A percentile compares a stretch with the other conserved stretches of the same genome.
These are phyloP conservation scores for Saccharomycopsis capsularis DNA, from an alignment of 805 yeast species.

Conservation along the genomic window DNA sequence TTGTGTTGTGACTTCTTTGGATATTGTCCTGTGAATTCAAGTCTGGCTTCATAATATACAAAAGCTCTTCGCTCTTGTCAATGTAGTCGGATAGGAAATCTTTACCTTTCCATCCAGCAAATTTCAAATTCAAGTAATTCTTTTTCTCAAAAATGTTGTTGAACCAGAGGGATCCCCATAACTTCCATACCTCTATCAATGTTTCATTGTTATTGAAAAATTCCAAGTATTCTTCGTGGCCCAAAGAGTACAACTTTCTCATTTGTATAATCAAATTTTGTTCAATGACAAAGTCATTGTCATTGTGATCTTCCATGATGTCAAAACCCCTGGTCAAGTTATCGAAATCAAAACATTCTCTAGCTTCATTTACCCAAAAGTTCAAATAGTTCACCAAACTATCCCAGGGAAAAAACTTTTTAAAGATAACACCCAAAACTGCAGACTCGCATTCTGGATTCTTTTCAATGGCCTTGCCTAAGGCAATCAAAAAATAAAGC, in stretches of 20 bases:
- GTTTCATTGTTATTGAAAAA: conserved; percentile 53
- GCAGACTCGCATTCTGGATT: conserved; percentile 41
- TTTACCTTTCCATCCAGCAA: conserved; percentile 23
- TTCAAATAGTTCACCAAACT: conserved; percentile 52
- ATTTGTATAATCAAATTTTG: conserved; percentile 22
- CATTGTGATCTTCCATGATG: conserved; percentile 12
- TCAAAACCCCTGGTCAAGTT: conserved; percentile 17
- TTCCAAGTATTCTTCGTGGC: conserved; percentile 36
- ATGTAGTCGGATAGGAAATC: conserved; percentile 20
- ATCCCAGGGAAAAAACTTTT: conserved; percentile 63
- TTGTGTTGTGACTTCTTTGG: conserved; percentile 20
- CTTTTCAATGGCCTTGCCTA: conserved; percentile 47
- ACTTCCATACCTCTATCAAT: conserved; percentile 72
- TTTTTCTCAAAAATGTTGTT: conserved; percentile 49
- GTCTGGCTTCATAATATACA: conserved; percentile 19
- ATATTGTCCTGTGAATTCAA: conserved; percentile 19
- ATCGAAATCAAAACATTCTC: conserved; percentile 23
- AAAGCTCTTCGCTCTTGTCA: conserved; percentile 18
- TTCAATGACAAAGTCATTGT: conserved; percentile 16
- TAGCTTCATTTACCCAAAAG: conserved; percentile 31
- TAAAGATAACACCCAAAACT: conserved; percentile 42
- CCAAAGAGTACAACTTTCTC: conserved; percentile 25
- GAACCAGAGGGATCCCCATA: conserved; percentile 83
- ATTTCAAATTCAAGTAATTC: conserved; percentile 21
- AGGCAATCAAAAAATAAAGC: conserved; percentile 62